Evolutionary conservation across 2,329 filamentous ascomycete genomes (phyloP).

Genomic region (Curvularia sp.): DNA sequence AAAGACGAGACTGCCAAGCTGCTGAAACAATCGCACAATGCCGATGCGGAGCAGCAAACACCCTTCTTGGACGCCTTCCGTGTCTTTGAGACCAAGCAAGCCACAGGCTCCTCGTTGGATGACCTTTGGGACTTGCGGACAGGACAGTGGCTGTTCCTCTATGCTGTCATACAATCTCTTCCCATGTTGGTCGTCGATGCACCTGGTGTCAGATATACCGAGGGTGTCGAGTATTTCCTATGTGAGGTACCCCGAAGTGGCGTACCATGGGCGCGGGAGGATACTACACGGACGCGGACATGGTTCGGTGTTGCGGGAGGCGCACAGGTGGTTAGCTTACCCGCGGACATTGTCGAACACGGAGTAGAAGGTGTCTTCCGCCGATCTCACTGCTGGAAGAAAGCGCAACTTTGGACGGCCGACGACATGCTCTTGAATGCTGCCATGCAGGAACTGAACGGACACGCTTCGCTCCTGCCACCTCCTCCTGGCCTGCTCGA

Average conservation of each 20-base stretch:
- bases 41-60: slow-evolving; percentile 67
- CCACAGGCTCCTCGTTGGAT: slow-evolving; percentile 67
- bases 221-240: slow-evolving; percentile 82
- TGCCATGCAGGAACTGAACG: slow-evolving; percentile 46
- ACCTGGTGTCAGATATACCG: slow-evolving; percentile 70
- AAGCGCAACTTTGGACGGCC: slow-evolving; percentile 67
- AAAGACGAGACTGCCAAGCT: slow-evolving; percentile 79
- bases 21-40: slow-evolving; percentile 82
- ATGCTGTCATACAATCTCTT: slow-evolving; percentile 77
- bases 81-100: slow-evolving; percentile 73
- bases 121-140: slow-evolving; percentile 75
- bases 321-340: slow-evolving; percentile 66
- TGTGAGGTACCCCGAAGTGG: slow-evolving; percentile 77
- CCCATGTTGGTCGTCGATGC: slow-evolving; percentile 81
- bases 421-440: slow-evolving; percentile 44
- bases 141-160: slow-evolving; percentile 83
- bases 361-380: slow-evolving; percentile 73
- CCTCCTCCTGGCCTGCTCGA: slow-evolving; percentile 42
- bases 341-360: slow-evolving; percentile 69
- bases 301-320: slow-evolving; percentile 79
- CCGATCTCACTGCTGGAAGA: slow-evolving; percentile 73
- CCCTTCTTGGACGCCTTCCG: slow-evolving; percentile 75
- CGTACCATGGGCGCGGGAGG: slow-evolving; percentile 75
- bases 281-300: slow-evolving; percentile 62
- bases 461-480: slow-evolving; percentile 40